Evolutionary conservation across 1,284 basidiomycete genomes (phyloP).

Genomic region (Marasmius tenuissimus): DNA sequence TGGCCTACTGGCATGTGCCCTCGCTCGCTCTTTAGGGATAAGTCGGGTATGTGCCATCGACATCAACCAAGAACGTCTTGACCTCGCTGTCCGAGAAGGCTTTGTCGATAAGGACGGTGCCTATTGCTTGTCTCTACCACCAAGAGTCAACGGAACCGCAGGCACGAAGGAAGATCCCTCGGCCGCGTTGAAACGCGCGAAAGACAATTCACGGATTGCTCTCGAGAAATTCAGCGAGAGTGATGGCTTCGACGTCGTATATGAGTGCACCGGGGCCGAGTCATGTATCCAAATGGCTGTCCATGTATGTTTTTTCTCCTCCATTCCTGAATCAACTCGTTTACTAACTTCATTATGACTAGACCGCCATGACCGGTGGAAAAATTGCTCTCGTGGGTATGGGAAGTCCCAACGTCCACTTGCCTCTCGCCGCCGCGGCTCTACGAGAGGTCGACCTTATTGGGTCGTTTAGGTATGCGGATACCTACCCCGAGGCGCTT

Average conservation of each 20-base stretch:
- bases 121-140: constrained; percentile 69
- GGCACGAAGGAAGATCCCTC: constrained; percentile 7
- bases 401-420: constrained; percentile 81
- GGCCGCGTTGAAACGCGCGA: constrained; percentile 41
- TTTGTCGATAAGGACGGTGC: constrained; percentile 67
- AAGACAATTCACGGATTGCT: constrained; percentile 54
- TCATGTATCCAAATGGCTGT: constrained; percentile 87
- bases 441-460: constrained; percentile 91
- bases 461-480: constrained; percentile 88
- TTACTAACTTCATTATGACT: constrained; percentile 16
- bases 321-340: constrained; percentile 8
- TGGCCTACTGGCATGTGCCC: constrained; percentile 83
- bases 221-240: constrained; percentile 59
- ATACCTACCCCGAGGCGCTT: constrained; percentile 87
- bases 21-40: constrained; percentile 74
- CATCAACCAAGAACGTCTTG: constrained; percentile 79
- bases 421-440: constrained; percentile 84
- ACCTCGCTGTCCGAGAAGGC: constrained; percentile 72
- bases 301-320: constrained; percentile 54
- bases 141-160: constrained; percentile 32
- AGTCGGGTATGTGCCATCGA: constrained; percentile 78
- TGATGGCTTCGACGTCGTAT: constrained; percentile 89
- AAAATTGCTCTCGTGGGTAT: constrained; percentile 94
- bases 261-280: constrained; percentile 95
- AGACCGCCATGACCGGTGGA: constrained; percentile 83